phyloP scores from a whole-genome alignment of 768 basidiomycete species.

The Pleurotus tuoliensis region DNA sequence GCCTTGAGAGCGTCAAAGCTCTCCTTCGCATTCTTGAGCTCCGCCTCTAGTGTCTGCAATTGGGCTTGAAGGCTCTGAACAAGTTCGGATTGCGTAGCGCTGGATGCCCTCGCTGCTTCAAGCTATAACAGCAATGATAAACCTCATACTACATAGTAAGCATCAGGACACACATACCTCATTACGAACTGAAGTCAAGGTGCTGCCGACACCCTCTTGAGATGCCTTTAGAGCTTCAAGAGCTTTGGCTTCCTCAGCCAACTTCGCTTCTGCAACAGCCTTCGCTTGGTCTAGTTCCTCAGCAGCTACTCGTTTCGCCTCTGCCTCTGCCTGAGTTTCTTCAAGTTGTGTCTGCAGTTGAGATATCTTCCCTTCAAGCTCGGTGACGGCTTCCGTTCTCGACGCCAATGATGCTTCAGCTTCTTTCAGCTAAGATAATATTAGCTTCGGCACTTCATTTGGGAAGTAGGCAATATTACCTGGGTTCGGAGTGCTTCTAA shows the following conservation, averaged over 20 bases:
- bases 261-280: slow-evolving; percentile 41
- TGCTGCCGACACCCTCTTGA: slow-evolving; percentile 25
- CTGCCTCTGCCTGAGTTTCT: slow-evolving; percentile 39
- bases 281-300: slow-evolving; percentile 49
- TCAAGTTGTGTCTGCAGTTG: slow-evolving; percentile 49
- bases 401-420: slow-evolving; percentile 47
- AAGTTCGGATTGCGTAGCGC: slow-evolving; percentile 37
- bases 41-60: slow-evolving; percentile 45
- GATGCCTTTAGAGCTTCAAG: slow-evolving; percentile 33
- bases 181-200: slow-evolving; percentile 38
- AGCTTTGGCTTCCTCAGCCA: slow-evolving; percentile 37
- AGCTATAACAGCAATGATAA: slow-evolving; percentile 36
- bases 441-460: neutral
- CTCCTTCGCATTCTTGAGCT: slow-evolving; percentile 46
- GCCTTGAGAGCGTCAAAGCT: slow-evolving; percentile 47
- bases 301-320: slow-evolving; percentile 39
- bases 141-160: neutral
- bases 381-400: slow-evolving; percentile 46
- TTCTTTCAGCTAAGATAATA: slow-evolving; percentile 49
- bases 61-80: slow-evolving; percentile 48
- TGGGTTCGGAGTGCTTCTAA: slow-evolving; percentile 57
- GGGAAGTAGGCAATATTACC: slow-evolving; percentile 29
- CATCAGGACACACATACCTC: slow-evolving; percentile 40
- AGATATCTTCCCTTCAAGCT: slow-evolving; percentile 51
- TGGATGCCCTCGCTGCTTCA: slow-evolving; percentile 38